phyloP scores from a whole-genome alignment of 2,329 filamentous ascomycete species.

The Annulohypoxylon truncatum region DNA sequence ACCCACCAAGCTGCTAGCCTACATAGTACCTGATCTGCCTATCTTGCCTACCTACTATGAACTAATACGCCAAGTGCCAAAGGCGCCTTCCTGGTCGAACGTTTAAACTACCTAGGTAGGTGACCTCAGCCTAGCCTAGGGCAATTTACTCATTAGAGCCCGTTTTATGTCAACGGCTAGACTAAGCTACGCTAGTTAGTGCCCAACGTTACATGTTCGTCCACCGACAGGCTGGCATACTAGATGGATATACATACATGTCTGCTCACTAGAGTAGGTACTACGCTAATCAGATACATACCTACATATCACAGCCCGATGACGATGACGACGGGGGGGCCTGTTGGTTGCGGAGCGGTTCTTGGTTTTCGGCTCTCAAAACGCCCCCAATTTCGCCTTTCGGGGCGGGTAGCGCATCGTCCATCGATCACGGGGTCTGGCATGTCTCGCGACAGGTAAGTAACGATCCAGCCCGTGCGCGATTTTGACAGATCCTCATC shows the following conservation, averaged over 20 bases:
- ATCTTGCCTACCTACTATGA: no score
- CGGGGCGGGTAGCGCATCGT: slow-evolving; percentile 13
- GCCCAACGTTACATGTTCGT: slow-evolving; percentile 31
- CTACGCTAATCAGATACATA: background rate
- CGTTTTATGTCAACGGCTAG: slow-evolving; percentile 15
- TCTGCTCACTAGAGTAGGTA: background rate
- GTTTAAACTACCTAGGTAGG: slow-evolving; percentile 1
- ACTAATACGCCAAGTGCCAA: background rate
- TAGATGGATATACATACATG: background rate
- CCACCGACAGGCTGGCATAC: slow-evolving; percentile 6
- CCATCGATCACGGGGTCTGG: slow-evolving; percentile 6
- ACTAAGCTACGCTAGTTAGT: slow-evolving; percentile 6
- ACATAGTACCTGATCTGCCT: background rate
- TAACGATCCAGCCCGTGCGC: slow-evolving; percentile 16
- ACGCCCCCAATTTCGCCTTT: slow-evolving; percentile 20
- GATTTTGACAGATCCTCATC: slow-evolving; percentile 14
- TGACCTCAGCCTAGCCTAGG: background rate
- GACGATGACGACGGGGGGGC: background rate
- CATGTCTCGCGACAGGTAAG: background rate
- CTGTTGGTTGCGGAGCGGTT: background rate
- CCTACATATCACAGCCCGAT: background rate
- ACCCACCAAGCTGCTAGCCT: slow-evolving; percentile 6
- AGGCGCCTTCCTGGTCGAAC: background rate
- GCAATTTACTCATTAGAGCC: background rate
- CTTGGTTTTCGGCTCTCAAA: slow-evolving; percentile 31